phyloP scores from a whole-genome alignment of 352 stramenopile species.

The Globisporangium megalacanthum region DNA sequence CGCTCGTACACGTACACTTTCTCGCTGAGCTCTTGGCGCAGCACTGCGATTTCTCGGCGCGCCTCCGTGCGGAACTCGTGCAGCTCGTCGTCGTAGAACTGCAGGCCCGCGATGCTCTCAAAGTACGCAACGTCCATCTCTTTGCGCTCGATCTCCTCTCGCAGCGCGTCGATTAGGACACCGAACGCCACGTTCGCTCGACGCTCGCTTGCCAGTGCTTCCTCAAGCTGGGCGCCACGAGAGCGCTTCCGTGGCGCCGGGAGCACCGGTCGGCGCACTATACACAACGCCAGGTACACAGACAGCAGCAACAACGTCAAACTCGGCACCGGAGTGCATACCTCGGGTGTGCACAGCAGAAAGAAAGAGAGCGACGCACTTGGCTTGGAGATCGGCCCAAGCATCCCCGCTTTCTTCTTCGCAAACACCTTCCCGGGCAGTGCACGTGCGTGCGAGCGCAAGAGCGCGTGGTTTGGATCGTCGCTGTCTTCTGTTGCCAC shows the following conservation, averaged over 20 bases:
- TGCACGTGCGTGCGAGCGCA: slow-evolving; percentile 1
- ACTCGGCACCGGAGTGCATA: not conserved
- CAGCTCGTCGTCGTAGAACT: slow-evolving; percentile 46
- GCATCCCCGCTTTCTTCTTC: slow-evolving; percentile 65
- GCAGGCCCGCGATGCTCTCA: slow-evolving; percentile 56
- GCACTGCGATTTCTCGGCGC: slow-evolving; percentile 21
- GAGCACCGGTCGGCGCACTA: slow-evolving; percentile 21
- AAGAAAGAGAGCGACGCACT: slow-evolving; percentile 13
- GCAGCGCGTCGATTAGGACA: slow-evolving; percentile 38
- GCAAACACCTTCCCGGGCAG: slow-evolving; percentile 31
- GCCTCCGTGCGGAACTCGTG: slow-evolving; percentile 39
- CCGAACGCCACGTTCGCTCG: slow-evolving; percentile 36
- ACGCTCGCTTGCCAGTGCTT: slow-evolving; percentile 48
- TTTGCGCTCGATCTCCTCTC: slow-evolving; percentile 69
- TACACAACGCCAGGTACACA: slow-evolving; percentile 2
- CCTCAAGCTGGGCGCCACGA: slow-evolving; percentile 65
- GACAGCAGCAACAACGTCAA: not conserved
- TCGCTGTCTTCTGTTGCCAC: not conserved
- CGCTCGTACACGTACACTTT: slow-evolving; percentile 51
- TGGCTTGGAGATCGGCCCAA: slow-evolving; percentile 65
- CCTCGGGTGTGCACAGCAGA: not conserved
- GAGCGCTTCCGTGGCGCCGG: slow-evolving; percentile 43
- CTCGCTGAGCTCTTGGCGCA: slow-evolving; percentile 40
- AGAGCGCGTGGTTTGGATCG: not conserved
- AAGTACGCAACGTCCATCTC: slow-evolving; percentile 77